Conservation (phyloP, 495 filamentous ascomycete genomes). For the Platismatia glauca region DNA sequence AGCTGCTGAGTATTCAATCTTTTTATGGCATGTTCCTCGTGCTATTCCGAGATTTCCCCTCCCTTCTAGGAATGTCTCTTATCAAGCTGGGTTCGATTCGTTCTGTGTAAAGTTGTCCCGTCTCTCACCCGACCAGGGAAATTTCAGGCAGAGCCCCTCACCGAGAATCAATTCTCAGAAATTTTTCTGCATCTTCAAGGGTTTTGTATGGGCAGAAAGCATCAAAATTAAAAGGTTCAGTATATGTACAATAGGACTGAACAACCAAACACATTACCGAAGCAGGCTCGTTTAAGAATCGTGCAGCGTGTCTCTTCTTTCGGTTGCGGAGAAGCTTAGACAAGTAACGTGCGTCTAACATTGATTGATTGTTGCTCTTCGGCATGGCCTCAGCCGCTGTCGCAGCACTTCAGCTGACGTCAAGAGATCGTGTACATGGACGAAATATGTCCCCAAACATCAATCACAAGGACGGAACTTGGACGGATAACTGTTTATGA, state of each 20-base stretch:
- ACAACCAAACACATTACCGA: neutral
- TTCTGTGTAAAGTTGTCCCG: neutral
- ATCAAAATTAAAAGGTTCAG: neutral
- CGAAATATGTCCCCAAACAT: neutral
- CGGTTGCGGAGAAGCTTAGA: neutral
- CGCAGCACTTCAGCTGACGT: neutral
- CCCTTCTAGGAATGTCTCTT: neutral
- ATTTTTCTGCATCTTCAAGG: neutral
- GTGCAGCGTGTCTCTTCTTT: neutral
- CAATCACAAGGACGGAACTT: no score
- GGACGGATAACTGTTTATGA: no score
- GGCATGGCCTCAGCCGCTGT: neutral
- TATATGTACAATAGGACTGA: neutral
- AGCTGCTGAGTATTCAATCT: neutral
- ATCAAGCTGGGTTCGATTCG: neutral
- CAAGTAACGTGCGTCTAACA: neutral
- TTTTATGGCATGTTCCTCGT: neutral
- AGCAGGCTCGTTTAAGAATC: neutral
- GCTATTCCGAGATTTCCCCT: neutral
- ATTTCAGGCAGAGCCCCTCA: accelerated
- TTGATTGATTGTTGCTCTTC: neutral
- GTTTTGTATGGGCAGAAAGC: neutral
- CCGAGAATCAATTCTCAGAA: neutral
- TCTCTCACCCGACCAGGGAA: neutral
- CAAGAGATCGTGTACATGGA: neutral